Conservation (phyloP, 495 filamentous ascomycete genomes). For the Penicillium steckii region DNA sequence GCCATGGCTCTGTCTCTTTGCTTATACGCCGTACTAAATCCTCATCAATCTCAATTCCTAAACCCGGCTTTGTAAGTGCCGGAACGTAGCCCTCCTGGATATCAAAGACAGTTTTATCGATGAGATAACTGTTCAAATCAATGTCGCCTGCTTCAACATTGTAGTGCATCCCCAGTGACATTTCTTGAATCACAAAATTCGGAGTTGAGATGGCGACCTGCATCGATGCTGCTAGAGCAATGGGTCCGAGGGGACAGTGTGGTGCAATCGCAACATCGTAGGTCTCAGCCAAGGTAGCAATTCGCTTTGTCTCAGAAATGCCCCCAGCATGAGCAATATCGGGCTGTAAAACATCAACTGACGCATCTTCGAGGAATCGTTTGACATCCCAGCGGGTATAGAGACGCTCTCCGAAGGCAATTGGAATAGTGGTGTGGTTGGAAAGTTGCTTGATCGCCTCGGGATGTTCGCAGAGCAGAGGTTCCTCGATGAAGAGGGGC, state of each 20-base stretch:
- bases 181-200: conserved; percentile 82
- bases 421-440: conserved; percentile 60
- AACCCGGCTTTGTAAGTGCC: conserved; percentile 57
- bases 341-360: conserved; percentile 75
- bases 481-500: conserved; percentile 80
- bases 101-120: conserved; percentile 60
- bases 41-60: conserved; percentile 79
- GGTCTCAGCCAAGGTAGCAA: conserved; percentile 71
- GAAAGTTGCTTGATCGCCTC: conserved; percentile 69
- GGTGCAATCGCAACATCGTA: conserved; percentile 80
- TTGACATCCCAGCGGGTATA: conserved; percentile 76
- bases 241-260: conserved; percentile 76
- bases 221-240: conserved; percentile 71
- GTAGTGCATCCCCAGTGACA: conserved; percentile 80
- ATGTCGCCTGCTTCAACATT: conserved; percentile 61
- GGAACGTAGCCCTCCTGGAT: conserved; percentile 70
- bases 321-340: conserved; percentile 78
- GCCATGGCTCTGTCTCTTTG: conserved; percentile 56
- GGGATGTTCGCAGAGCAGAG: conserved; percentile 68
- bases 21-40: conserved; percentile 55
- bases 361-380: conserved; percentile 66
- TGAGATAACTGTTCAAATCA: conserved; percentile 69
- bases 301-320: conserved; percentile 69
- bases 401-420: conserved; percentile 75
- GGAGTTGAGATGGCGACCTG: conserved; percentile 65